A percentile compares a stretch with the other conserved stretches of the same genome.
Evolutionary conservation across 805 yeast species (phyloP).

Genomic region (Debaryomyces hansenii): DNA sequence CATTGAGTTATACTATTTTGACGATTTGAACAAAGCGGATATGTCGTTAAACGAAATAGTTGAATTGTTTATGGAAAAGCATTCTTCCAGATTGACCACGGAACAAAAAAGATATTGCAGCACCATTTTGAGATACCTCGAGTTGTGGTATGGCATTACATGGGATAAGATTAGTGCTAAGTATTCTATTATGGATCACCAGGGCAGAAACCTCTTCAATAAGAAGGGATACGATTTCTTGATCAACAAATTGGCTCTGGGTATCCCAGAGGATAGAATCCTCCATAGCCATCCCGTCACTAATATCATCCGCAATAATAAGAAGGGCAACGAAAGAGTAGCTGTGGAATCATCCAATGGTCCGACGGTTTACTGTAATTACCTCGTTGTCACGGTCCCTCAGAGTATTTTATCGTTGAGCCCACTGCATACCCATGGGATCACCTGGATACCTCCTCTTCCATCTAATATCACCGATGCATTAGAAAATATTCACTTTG

Average conservation of each 20-base stretch:
- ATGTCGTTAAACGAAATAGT: constrained; percentile 52
- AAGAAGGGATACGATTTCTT: constrained; percentile 58
- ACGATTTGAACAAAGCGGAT: constrained; percentile 50
- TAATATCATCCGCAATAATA: constrained; percentile 31
- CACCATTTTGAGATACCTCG: constrained; percentile 56
- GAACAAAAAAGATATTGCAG: constrained; percentile 54
- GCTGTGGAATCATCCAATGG: constrained; percentile 35
- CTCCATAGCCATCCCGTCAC: constrained; percentile 42
- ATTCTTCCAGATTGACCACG: constrained; percentile 46
- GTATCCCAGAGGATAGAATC: constrained; percentile 42
- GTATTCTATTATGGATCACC: constrained; percentile 65
- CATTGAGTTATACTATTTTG: constrained; percentile 57
- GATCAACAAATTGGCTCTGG: constrained; percentile 38
- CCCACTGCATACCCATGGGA: constrained; percentile 39
- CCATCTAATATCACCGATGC: constrained; percentile 19
- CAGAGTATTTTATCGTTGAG: constrained; percentile 61
- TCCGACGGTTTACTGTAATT: constrained; percentile 43
- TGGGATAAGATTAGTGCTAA: constrained; percentile 69
- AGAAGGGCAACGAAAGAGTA: constrained; percentile 14
- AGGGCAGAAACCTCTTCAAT: constrained; percentile 77
- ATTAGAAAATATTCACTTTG: constrained; percentile 29
- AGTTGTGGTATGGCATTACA: constrained; percentile 79
- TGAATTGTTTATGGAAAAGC: constrained; percentile 45
- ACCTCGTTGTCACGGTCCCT: constrained; percentile 73
- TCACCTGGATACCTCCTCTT: constrained; percentile 33